A percentile compares a stretch with the other conserved stretches of the same genome.
These are phyloP conservation scores for Herpetospermum pedunculosum DNA, from an alignment of 306 rosid species.

Conservation along the genomic window DNA sequence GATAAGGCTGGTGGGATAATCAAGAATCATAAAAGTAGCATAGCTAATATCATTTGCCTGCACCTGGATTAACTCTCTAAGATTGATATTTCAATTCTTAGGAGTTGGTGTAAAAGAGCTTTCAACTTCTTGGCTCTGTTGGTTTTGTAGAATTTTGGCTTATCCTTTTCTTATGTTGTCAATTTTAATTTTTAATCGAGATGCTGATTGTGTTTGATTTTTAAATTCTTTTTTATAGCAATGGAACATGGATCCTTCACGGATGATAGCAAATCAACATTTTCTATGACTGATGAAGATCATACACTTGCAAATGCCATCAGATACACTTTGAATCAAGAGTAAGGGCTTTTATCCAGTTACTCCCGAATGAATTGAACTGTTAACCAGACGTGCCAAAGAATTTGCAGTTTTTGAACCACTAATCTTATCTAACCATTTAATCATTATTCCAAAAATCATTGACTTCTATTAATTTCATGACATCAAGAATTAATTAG, in stretches of 20 bases:
- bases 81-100: background rate
- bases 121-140: background rate
- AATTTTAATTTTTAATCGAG: background rate
- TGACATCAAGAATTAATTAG: background rate
- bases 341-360: constrained; percentile 27
- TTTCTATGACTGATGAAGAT: constrained; percentile 59
- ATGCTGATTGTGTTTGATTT: background rate
- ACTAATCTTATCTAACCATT: background rate
- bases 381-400: background rate
- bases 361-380: background rate
- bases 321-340: constrained; percentile 65
- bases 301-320: constrained; percentile 65
- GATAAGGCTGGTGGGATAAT: background rate
- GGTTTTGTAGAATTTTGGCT: background rate
- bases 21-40: background rate
- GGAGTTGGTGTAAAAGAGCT: background rate
- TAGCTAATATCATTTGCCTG: background rate
- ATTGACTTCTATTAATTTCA: background rate
- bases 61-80: background rate
- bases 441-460: background rate
- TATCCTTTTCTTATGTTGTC: background rate
- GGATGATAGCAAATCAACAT: constrained; percentile 50
- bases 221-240: background rate
- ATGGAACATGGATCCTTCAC: constrained; percentile 58
- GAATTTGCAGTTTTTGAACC: background rate